Conservation (phyloP, 1,139 yeast genomes). For the Lodderomyces beijingensis region DNA sequence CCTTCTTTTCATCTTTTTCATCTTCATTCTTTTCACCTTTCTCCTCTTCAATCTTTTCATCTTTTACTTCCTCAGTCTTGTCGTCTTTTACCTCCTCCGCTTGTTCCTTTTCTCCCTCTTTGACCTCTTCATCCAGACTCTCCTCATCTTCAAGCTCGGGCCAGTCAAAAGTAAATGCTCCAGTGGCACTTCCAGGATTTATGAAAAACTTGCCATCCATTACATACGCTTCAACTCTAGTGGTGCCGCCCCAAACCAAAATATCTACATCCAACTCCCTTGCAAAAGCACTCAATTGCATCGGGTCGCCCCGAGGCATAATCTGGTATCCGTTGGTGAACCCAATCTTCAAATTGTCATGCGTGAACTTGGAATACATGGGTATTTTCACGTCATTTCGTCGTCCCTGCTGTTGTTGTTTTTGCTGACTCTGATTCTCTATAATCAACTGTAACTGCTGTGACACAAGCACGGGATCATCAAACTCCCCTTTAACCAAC, state of each 20-base stretch:
- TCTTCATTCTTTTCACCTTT: slow-evolving; percentile 14
- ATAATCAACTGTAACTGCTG: slow-evolving; percentile 26
- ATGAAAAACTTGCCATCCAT: slow-evolving; percentile 88
- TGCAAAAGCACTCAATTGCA: slow-evolving; percentile 76
- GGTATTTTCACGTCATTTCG: slow-evolving; percentile 38
- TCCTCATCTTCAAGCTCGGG: slow-evolving; percentile 42
- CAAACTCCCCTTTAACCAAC: slow-evolving; percentile 77
- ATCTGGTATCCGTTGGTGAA: slow-evolving; percentile 80
- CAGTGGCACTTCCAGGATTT: slow-evolving; percentile 96
- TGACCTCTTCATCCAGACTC: slow-evolving; percentile 35
- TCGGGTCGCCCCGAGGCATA: slow-evolving; percentile 83
- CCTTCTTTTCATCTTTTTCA: slow-evolving; percentile 13
- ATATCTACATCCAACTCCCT: slow-evolving; percentile 91
- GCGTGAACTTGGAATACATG: slow-evolving; percentile 57
- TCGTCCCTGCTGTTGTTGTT: neutral
- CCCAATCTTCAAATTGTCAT: slow-evolving; percentile 75
- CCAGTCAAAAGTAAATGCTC: slow-evolving; percentile 64
- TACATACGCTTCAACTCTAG: slow-evolving; percentile 87
- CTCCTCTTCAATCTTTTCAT: slow-evolving; percentile 37
- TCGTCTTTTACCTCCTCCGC: slow-evolving; percentile 11
- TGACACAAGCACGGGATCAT: slow-evolving; percentile 29
- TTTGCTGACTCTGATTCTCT: slow-evolving; percentile 25
- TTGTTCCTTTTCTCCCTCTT: slow-evolving; percentile 16
- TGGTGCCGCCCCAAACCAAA: slow-evolving; percentile 95
- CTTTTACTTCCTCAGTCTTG: slow-evolving; percentile 25